phyloP scores from a whole-genome alignment of 2,329 filamentous ascomycete genomes.

The Pseudonectria buxi region DNA sequence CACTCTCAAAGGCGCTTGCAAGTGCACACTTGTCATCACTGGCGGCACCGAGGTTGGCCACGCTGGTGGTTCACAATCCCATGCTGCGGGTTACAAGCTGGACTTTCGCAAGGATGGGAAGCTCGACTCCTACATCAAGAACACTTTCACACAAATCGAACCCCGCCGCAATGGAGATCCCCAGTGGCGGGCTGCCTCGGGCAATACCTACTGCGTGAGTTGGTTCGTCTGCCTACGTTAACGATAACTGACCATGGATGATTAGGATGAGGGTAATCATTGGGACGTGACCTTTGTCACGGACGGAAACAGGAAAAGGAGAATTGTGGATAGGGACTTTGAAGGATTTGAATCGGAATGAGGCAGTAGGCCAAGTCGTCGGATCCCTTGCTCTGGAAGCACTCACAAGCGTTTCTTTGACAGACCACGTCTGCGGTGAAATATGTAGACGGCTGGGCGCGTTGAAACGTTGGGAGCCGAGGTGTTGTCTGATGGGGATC shows the following conservation, averaged over 20 bases:
- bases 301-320: constrained; percentile 4
- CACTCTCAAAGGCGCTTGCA: constrained; percentile 18
- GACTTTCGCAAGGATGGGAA: constrained; percentile 14
- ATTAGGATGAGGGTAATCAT: constrained; percentile 15
- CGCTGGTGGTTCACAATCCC: constrained; percentile 13
- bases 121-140: constrained; percentile 14
- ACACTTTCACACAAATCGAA: constrained; percentile 14
- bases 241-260: background rate
- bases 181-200: constrained; percentile 17
- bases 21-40: constrained; percentile 14
- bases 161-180: constrained; percentile 14
- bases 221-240: background rate
- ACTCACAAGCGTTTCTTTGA: too few relatives aligned
- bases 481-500: too few relatives aligned
- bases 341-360: too few relatives aligned
- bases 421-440: too few relatives aligned
- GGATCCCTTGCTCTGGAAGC: too few relatives aligned
- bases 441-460: too few relatives aligned
- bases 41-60: constrained; percentile 20
- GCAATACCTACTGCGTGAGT: constrained; percentile 21
- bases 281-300: constrained; percentile 17
- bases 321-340: too few relatives aligned
- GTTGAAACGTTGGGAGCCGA: too few relatives aligned
- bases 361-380: too few relatives aligned
- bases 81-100: constrained; percentile 19